phyloP scores from a whole-genome alignment of 2,329 filamentous ascomycete genomes.

The Fusarium pseudocircinatum region DNA sequence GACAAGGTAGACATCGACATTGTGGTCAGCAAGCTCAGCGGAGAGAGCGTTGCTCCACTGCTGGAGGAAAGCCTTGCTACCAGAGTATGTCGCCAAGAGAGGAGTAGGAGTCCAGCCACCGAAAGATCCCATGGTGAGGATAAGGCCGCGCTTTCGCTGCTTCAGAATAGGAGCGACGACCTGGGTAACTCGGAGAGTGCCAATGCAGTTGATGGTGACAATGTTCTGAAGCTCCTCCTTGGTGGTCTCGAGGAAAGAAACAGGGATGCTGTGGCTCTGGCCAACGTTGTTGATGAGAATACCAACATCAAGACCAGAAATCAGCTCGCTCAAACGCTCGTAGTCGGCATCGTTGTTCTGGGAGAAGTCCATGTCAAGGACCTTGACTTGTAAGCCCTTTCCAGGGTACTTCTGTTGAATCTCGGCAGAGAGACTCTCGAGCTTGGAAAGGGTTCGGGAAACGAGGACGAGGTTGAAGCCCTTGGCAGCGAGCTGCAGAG shows the following conservation, averaged over 20 bases:
- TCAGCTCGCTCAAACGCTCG: conserved; percentile 72
- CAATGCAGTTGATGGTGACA: conserved; percentile 93
- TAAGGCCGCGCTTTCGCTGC: conserved; percentile 83
- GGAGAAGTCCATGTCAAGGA: conserved; percentile 91
- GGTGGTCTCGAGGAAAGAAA: conserved; percentile 83
- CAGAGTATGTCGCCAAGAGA: conserved; percentile 93
- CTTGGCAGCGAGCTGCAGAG: conserved; percentile 85
- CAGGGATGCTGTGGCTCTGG: conserved; percentile 91
- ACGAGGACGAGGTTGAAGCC: conserved; percentile 96
- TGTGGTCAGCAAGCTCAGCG: conserved; percentile 80
- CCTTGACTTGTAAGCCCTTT: conserved; percentile 74
- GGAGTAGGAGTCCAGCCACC: conserved; percentile 92
- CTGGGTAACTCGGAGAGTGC: conserved; percentile 88
- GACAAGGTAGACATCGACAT: conserved; percentile 89
- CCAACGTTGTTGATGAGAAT: conserved; percentile 98
- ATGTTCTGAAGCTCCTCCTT: conserved; percentile 87
- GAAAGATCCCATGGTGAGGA: conserved; percentile 97
- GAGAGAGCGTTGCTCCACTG: conserved; percentile 92
- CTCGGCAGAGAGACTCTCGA: conserved; percentile 79
- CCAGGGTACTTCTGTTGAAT: conserved; percentile 75
- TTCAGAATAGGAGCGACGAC: conserved; percentile 86
- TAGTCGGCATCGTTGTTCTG: conserved; percentile 84
- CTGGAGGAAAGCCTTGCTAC: conserved; percentile 97
- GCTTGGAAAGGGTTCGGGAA: conserved; percentile 93
- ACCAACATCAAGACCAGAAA: conserved; percentile 80